Percentiles rank a stretch among this genome's conserved stretches.
Conservation (phyloP, 345 rosid species). For the Durio zibethinus region DNA sequence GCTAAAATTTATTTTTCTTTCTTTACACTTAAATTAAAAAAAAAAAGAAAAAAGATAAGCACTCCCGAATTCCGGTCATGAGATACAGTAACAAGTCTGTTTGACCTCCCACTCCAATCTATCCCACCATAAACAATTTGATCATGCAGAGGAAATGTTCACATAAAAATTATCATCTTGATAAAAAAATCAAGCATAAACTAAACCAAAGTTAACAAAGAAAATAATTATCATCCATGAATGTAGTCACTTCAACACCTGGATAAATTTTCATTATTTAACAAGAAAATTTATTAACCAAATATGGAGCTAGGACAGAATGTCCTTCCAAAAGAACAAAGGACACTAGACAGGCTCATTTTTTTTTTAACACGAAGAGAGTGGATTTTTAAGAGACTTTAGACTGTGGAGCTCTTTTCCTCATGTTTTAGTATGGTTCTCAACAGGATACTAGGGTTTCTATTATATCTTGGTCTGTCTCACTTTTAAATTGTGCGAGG, state of each 20-base stretch:
- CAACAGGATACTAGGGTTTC: background rate
- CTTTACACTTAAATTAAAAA: no score
- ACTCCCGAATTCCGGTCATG: slow-evolving; percentile 98
- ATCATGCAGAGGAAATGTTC: slow-evolving; percentile 62
- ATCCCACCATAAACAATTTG: slow-evolving; percentile 95
- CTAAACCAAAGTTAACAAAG: background rate
- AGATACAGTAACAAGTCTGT: slow-evolving; percentile 83
- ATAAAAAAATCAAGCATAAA: background rate
- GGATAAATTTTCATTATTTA: background rate
- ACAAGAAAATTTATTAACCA: background rate
- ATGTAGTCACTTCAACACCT: background rate
- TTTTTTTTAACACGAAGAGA: background rate
- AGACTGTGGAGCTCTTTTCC: background rate
- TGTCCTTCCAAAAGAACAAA: background rate
- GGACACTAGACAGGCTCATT: background rate
- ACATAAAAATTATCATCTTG: background rate
- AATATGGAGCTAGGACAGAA: background rate
- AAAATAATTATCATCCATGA: background rate
- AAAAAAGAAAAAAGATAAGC: slow-evolving; percentile 11
- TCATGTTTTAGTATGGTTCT: background rate
- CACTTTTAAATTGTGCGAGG: background rate
- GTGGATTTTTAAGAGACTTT: background rate
- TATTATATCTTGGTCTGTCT: background rate
- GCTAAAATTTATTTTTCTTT: background rate
- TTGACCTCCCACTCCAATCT: slow-evolving; percentile 86